Evolutionary conservation across 768 basidiomycete species (phyloP), one percentile per base, ranked within the genome.

Genomic region (Leccinellum luteum): DNA sequence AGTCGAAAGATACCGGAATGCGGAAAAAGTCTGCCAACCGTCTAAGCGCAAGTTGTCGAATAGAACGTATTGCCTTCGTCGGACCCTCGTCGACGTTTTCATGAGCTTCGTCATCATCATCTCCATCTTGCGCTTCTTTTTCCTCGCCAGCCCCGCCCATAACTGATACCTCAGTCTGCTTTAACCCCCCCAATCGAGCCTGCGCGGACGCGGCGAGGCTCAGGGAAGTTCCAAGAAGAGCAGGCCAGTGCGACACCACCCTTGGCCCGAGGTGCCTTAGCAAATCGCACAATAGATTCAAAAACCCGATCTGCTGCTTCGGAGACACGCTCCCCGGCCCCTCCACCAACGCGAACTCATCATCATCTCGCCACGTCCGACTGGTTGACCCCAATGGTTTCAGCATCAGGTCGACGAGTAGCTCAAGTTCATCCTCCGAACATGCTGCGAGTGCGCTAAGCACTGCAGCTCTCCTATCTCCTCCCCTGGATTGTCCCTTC

Each of bases 1-100:
- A 96, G 71, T 96, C 84, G 69, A 94, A 97, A 1, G 73, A 66
- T 25, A 86, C 80, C 0, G 89, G 84, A 41, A 79, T 79, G 14
- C 85, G 83, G 82, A 94, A 94, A 76, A 98, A 96, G 66, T 95
- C 91, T 1, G 87, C 84, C 35, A 98, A 74, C 13, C 95, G 85
- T 70, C 92, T 92, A 51, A 98, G 72, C 9, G 94, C 94, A 1
- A 89, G 77, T 54, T 93, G 91, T 14, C 97, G 84, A 43, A 95
- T 80, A 8, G 81, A 78, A 21, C 92, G 84, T 5, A 75, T 73
- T 28, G 66, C 79, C 68, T 69, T 81, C 75, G 56, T 56, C n/a
- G 15, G 59, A 6, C 35, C 56, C 12, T 64, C 64, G 6, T 74
- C 76, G 3, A 73, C 75, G 2, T 70, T 73, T 0, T 62, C 70